phyloP scores from a whole-genome alignment of 202 grass and related monocot species.

The Panicum hallii region DNA sequence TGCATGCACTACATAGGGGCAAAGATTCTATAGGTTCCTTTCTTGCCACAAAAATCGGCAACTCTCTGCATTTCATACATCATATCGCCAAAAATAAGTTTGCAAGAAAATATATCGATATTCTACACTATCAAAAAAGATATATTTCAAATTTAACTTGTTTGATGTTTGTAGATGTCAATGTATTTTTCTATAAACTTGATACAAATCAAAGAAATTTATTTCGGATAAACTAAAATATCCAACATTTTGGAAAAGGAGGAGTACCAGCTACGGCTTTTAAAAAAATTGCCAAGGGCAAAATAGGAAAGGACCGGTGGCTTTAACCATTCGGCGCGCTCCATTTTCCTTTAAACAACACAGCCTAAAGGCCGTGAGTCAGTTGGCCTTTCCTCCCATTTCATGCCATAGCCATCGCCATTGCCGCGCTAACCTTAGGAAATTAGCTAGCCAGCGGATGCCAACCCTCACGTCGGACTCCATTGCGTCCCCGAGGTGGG shows the following conservation, averaged over 20 bases:
- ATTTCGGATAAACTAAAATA: no score
- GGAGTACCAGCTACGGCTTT: not conserved
- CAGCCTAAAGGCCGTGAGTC: conserved; percentile 25
- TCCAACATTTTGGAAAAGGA: no score
- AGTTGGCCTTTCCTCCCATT: not conserved
- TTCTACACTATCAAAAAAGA: no score
- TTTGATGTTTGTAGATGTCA: no score
- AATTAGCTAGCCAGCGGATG: conserved; percentile 37
- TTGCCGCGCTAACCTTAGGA: not conserved
- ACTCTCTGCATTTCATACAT: not conserved
- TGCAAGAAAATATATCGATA: no score
- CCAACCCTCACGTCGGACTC: conserved; percentile 25
- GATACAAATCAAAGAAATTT: no score
- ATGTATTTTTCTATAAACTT: no score
- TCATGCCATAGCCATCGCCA: not conserved
- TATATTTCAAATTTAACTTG: no score
- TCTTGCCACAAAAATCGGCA: not conserved
- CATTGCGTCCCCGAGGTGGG: conserved; percentile 34
- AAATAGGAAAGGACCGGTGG: conserved; percentile 8
- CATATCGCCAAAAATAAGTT: not conserved
- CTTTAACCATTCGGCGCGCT: conserved; percentile 42
- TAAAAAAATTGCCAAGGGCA: conserved; percentile 1
- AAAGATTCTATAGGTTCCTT: not conserved
- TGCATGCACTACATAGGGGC: no score
- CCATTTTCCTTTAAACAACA: conserved; percentile 5